Conservation (phyloP, 2,329 filamentous ascomycete genomes). For the Cladosporium sp. region DNA sequence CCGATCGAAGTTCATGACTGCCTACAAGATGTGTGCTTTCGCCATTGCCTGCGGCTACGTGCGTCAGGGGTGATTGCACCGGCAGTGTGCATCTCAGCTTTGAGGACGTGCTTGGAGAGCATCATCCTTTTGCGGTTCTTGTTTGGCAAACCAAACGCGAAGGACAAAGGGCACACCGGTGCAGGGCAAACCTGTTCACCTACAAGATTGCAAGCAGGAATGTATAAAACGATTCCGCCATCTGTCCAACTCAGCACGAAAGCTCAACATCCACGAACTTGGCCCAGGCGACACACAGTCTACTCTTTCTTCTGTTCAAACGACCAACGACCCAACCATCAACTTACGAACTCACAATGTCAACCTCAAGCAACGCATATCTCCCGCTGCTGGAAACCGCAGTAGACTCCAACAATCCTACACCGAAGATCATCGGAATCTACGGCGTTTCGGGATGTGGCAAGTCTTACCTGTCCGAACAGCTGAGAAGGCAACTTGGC, state of each 20-base stretch:
- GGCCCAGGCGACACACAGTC: neutral
- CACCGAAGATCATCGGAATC: conserved; percentile 50
- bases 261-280: neutral
- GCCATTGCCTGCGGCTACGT: neutral
- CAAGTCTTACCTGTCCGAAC: conserved; percentile 51
- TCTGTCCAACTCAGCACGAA: neutral
- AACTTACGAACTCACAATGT: neutral
- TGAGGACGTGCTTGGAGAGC: neutral
- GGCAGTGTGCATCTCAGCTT: neutral
- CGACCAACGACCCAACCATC: neutral
- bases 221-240: neutral
- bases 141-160: neutral
- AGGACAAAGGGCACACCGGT: neutral
- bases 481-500: conserved; percentile 43
- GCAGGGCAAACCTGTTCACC: neutral
- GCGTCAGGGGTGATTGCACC: neutral
- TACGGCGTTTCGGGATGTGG: conserved; percentile 60
- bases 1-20: neutral
- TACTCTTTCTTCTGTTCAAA: neutral
- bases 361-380: neutral
- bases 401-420: too few relatives aligned
- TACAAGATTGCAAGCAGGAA: neutral
- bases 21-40: neutral
- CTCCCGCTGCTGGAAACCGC: neutral
- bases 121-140: neutral